Percentiles rank a stretch among this genome's conserved stretches.
These are phyloP conservation scores for Solanum ossicruentum DNA, from an alignment of 257 asterid genomes.

Conservation along the genomic window DNA sequence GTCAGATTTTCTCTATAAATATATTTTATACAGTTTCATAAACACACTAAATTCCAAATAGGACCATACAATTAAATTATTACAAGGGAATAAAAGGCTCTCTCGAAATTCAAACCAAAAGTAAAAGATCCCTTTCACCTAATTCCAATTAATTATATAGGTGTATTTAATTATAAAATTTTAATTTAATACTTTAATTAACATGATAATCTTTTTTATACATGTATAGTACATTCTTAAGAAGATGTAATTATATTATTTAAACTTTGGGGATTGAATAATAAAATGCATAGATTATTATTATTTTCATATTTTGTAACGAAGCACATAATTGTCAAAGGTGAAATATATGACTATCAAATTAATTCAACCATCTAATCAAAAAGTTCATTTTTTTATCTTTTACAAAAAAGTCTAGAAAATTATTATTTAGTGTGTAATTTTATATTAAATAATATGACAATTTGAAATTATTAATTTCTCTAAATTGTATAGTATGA, in stretches of 20 bases:
- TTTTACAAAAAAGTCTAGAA: not conserved
- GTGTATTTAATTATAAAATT: not conserved
- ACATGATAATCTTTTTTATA: not conserved
- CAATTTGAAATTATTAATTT: not conserved
- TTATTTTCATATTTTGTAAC: not conserved
- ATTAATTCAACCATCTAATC: not conserved
- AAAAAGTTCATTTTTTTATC: not conserved
- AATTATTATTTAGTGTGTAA: not conserved
- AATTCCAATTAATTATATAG: not conserved
- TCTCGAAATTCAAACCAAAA: not conserved
- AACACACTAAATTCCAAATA: not conserved
- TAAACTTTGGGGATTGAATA: not conserved
- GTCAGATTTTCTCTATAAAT: too few species aligned
- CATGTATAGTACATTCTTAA: not conserved
- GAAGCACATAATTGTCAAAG: not conserved
- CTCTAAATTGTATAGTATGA: not conserved
- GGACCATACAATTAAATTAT: not conserved
- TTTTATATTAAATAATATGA: not conserved
- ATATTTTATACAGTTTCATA: too few species aligned
- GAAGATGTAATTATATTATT: not conserved
- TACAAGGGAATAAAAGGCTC: not conserved
- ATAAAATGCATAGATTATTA: not conserved
- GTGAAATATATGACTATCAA: not conserved
- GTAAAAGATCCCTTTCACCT: not conserved
- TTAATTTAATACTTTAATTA: not conserved